Percentiles rank a stretch among this genome's conserved stretches.
phyloP scores from a whole-genome alignment of 2,329 filamentous ascomycete genomes.

The Aspergillus candidus region DNA sequence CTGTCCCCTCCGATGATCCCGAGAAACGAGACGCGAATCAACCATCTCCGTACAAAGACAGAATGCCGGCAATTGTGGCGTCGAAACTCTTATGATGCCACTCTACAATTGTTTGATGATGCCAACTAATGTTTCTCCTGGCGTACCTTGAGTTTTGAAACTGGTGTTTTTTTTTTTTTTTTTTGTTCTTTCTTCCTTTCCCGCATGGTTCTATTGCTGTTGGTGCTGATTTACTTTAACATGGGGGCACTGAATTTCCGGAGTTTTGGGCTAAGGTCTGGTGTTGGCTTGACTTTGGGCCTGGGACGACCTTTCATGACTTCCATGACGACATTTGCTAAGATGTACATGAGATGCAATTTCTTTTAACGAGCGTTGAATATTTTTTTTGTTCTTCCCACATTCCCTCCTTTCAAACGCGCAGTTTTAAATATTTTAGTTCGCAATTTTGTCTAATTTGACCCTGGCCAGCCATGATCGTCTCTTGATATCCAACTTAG shows the following conservation, averaged over 20 bases:
- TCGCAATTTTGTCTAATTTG: conserved; percentile 9
- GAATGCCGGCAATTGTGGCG: no score
- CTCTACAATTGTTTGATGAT: no score
- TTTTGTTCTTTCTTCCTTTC: conserved; percentile 10
- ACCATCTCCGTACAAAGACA: neutral
- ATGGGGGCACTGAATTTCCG: conserved; percentile 11
- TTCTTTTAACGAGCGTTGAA: conserved; percentile 29
- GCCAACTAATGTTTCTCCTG: no score
- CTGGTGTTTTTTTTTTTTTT: neutral
- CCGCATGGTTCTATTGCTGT: conserved; percentile 5
- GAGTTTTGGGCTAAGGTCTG: conserved; percentile 22
- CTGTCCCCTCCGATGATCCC: neutral
- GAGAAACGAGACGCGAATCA: neutral
- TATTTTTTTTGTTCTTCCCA: conserved; percentile 16
- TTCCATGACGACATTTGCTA: conserved; percentile 33
- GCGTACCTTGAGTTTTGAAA: no score
- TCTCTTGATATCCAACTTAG: no score
- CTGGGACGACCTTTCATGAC: conserved; percentile 31
- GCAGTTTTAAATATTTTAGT: conserved; percentile 15
- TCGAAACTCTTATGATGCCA: no score
- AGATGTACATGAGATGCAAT: conserved; percentile 37
- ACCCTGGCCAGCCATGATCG: neutral
- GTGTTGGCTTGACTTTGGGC: conserved; percentile 23
- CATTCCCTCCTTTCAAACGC: conserved; percentile 7
- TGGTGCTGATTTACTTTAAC: neutral